phyloP scores from a whole-genome alignment of 108 stramenopile species.

The Fistulifera pelliculosa region DNA sequence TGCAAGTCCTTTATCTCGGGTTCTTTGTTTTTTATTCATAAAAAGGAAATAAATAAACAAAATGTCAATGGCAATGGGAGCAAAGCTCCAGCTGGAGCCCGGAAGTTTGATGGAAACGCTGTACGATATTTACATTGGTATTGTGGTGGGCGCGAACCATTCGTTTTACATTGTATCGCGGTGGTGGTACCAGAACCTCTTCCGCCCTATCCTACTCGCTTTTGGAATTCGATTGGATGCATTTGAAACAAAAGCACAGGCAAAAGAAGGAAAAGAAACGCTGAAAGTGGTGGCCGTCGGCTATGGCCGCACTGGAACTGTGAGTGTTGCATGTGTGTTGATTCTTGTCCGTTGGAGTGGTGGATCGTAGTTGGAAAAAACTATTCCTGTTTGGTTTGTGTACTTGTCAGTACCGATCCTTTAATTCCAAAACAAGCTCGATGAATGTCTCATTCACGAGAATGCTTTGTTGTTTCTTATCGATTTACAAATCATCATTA shows the following conservation, averaged over 20 bases:
- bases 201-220: slow-evolving; percentile 3
- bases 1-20: no score
- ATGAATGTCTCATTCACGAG: background rate
- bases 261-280: slow-evolving; percentile 2
- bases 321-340: slow-evolving; percentile 14
- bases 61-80: slow-evolving; percentile 25
- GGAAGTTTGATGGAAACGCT: slow-evolving; percentile 32
- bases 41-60: no score
- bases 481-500: background rate
- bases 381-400: no score
- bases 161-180: slow-evolving; percentile 8
- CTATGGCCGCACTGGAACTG: slow-evolving; percentile 72
- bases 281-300: slow-evolving; percentile 77
- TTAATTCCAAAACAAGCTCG: no score
- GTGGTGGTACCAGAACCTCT: slow-evolving; percentile 7
- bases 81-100: slow-evolving; percentile 20
- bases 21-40: no score
- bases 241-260: background rate
- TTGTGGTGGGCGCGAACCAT: slow-evolving; percentile 20
- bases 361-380: background rate
- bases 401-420: background rate
- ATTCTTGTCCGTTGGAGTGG: background rate
- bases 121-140: slow-evolving; percentile 29
- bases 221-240: slow-evolving; percentile 3
- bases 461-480: background rate